Conservation (phyloP, 805 yeast genomes). For the Lipomyces japonicus region DNA sequence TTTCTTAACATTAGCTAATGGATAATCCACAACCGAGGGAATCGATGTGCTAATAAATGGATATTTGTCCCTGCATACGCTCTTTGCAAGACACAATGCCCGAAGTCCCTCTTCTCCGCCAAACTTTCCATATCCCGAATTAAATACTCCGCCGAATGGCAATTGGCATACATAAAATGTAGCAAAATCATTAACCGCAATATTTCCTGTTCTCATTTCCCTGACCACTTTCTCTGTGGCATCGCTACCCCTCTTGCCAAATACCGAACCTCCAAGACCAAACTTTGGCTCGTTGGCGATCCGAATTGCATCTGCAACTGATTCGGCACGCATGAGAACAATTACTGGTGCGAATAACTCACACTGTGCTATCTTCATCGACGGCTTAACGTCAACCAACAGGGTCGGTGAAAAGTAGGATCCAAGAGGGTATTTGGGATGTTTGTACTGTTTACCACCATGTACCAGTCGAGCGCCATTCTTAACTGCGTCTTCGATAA, state of each 20-base stretch:
- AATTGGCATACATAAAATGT: constrained; percentile 89
- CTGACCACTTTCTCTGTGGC: constrained; percentile 63
- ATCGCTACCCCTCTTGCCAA: constrained; percentile 53
- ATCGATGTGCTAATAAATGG: constrained; percentile 73
- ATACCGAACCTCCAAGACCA: constrained; percentile 90
- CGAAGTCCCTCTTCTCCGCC: constrained; percentile 97
- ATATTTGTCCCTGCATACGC: constrained; percentile 78
- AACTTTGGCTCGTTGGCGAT: constrained; percentile 81
- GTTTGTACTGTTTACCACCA: constrained; percentile 79
- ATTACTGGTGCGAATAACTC: constrained; percentile 95
- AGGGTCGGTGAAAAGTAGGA: constrained; percentile 90
- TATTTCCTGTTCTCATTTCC: constrained; percentile 74
- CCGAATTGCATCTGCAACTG: constrained; percentile 62
- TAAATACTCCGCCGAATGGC: constrained; percentile 93
- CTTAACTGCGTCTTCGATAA: constrained; percentile 68
- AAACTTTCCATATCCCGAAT: constrained; percentile 95
- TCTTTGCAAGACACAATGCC: constrained; percentile 82
- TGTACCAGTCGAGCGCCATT: constrained; percentile 74
- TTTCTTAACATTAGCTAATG: constrained; percentile 69
- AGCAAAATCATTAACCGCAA: constrained; percentile 96
- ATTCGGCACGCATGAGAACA: constrained; percentile 68
- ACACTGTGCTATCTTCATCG: constrained; percentile 75
- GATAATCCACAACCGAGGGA: constrained; percentile 89
- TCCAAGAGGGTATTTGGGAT: constrained; percentile 94
- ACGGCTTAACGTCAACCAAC: constrained; percentile 71